These are phyloP conservation scores for Prototheca wickerhamii DNA, from an alignment of 163 green algal genomes.

Conservation along the genomic window DNA sequence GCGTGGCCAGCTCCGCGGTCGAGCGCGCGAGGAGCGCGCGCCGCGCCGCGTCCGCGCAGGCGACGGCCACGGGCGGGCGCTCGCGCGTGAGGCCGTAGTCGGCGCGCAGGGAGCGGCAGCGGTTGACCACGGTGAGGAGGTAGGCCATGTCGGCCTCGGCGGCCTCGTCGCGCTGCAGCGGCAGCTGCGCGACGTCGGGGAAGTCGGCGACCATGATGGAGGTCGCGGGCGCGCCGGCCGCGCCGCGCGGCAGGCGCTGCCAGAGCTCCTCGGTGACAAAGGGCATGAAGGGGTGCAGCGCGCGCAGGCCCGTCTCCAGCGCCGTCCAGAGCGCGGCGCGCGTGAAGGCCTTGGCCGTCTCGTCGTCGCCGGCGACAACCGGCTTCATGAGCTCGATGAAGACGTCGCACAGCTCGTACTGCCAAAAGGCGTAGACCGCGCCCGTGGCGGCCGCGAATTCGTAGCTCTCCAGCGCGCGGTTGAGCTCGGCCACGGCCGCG, in stretches of 20 bases:
- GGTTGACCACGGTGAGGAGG: constrained; percentile 35
- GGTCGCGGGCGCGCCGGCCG: neutral
- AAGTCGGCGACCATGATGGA: constrained; percentile 88
- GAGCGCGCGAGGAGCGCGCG: constrained; percentile 16
- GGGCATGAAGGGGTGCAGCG: constrained; percentile 98
- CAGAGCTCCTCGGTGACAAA: constrained; percentile 99
- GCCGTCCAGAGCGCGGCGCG: constrained; percentile 50
- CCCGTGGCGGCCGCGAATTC: constrained; percentile 73
- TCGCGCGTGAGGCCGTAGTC: constrained; percentile 42
- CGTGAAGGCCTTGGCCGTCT: constrained; percentile 22
- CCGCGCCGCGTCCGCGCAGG: constrained; percentile 26
- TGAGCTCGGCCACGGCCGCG: constrained; percentile 30
- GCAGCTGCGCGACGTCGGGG: constrained; percentile 36
- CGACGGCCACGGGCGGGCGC: constrained; percentile 44
- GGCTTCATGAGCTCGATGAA: constrained; percentile 99
- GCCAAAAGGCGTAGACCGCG: constrained; percentile 81
- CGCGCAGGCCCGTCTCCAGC: constrained; percentile 41
- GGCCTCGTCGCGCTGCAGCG: constrained; percentile 43
- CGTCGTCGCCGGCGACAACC: constrained; percentile 32
- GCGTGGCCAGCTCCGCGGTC: constrained; percentile 45
- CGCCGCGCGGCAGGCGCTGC: constrained; percentile 75
- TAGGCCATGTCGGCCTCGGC: constrained; percentile 64
- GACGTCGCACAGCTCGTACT: constrained; percentile 96
- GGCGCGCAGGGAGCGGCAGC: constrained; percentile 17
- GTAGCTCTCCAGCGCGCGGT: constrained; percentile 69